Conservation (phyloP, 176 grass and related monocot species). For the Miscanthus lutarioriparius region DNA sequence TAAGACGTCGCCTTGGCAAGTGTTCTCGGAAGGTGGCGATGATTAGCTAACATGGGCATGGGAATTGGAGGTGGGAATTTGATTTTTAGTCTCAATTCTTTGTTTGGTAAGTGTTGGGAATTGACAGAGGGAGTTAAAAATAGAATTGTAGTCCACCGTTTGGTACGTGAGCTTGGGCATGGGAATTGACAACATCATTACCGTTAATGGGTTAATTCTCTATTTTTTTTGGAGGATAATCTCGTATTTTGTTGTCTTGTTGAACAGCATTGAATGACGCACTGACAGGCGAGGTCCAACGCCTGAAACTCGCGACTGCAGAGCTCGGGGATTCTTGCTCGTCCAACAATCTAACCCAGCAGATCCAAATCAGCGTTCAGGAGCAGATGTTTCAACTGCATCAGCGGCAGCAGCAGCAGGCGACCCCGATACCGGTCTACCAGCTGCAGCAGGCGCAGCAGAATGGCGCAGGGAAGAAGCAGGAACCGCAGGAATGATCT, state of each 20-base stretch:
- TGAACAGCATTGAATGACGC: constrained; percentile 86
- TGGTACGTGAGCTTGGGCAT: too few species aligned
- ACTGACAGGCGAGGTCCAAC: constrained; percentile 79
- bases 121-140: too few species aligned
- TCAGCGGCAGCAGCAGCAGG: constrained; percentile 51
- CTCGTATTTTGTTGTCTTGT: neutral
- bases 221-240: neutral
- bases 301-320: constrained; percentile 63
- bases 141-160: too few species aligned
- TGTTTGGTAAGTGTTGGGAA: too few species aligned
- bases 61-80: too few species aligned
- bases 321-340: constrained; percentile 65
- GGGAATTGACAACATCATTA: too few species aligned
- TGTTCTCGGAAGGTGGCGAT: too few species aligned
- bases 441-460: constrained; percentile 56
- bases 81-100: too few species aligned
- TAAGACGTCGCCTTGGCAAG: too few species aligned
- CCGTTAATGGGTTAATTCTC: neutral
- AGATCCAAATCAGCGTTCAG: constrained; percentile 46
- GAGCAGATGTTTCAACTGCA: constrained; percentile 65
- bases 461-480: constrained; percentile 51
- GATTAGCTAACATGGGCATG: too few species aligned
- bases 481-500: constrained; percentile 42
- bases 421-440: constrained; percentile 57
- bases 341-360: constrained; percentile 58